Base-by-base conservation (phyloP, 805 yeast species). In the Candida tibetensis region DNA sequence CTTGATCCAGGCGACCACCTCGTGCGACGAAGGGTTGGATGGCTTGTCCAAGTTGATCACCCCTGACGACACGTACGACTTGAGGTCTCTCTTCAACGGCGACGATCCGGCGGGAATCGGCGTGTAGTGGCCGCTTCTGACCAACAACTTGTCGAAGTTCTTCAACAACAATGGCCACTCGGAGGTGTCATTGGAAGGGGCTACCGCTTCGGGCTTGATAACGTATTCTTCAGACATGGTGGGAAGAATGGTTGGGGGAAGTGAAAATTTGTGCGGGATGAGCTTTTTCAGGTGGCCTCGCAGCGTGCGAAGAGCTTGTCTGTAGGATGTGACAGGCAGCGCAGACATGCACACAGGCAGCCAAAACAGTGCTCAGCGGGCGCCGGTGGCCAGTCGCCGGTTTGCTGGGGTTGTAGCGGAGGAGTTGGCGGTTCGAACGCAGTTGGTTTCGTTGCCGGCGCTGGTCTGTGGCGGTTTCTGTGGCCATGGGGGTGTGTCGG, bases 1-100 rank as follows among this genome's bases (percentile, higher is more conserved):
- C 73, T 93, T 93, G 58, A 93, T 81, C 99, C 99, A 93, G 17
- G 99, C 99, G 56, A 93, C 99, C 60, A 93, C 99, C 74, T 93
- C 99, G 71, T 93, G 99, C 39, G 96, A 88, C 30, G 96, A 87
- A 52, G 99, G 99, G 67, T 93, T 93, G 18, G 96, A 86, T 52
- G 99, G 99, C 63, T 93, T 93, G 72, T 93, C 99, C 55, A 93
- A 76, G 72, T 93, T 93, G 62, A 93, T 91, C 36, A 93, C 95
- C 76, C 99, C 99, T 5, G 96, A 82, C 34, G 93, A 79, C 54
- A 93, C 74, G 65, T 93, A 93, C 23, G 86, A 76, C 66, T 86
- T 86, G 53, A 93, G 72, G 66, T 89, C 97, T 75, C 99, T 83
- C 69, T 88, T 89, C 62, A 86, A 76, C 45, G 99, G 99, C 37